Base-by-base conservation (phyloP, 1,139 yeast species). In the Saccharomycopsis crataegensis region DNA sequence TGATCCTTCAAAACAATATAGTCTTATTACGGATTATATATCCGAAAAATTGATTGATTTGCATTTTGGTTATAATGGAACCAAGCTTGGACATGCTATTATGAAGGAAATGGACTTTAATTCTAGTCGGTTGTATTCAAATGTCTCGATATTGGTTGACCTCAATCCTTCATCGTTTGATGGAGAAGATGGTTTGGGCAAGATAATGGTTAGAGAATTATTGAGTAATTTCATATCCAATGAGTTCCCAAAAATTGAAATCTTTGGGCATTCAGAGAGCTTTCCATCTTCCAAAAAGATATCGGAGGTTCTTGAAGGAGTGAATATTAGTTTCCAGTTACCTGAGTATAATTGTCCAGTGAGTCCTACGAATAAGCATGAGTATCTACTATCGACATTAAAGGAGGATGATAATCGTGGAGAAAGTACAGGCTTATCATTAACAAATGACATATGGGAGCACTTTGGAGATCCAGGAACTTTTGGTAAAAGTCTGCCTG, bases 271-370 rank as follows among this genome's bases (percentile, higher is more conserved):
- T 34, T 34, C 43, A 22, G 34, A 43, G n/a, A 49, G 50, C 14
- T 43, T 46, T 12, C 31, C 41, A 8, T 17, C 51, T 2, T 43
- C 51, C 16, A 36, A 46, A 28, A 37, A 38, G 11, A 33, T 55
- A 14, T 49, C 54, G 7, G 14, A 53, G 22, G 37, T 46, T 17
- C 12, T 55, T 36, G 46, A 49, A 3, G 54, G 41, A 3, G 8
- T 52, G 6, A 28, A 43, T 9, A 17, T 55, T 36, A 16, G 16
- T 7, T 16, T 55, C 14, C n/a, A 33, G 34, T 9, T 55, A 11
- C 58, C 58, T 7, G 51, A 50, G 8, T 53, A 49, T 33, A 50
- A 49, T 47, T 53, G 53, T 45, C 54, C 56, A 8, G 41, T 46
- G 11, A 40, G 3, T 3, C 3, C 43, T 40, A 40, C n/a, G 8